Percentiles rank a stretch among this genome's conserved stretches.
phyloP scores from a whole-genome alignment of 106 monocot species.

The Narthecium ossifragum region DNA sequence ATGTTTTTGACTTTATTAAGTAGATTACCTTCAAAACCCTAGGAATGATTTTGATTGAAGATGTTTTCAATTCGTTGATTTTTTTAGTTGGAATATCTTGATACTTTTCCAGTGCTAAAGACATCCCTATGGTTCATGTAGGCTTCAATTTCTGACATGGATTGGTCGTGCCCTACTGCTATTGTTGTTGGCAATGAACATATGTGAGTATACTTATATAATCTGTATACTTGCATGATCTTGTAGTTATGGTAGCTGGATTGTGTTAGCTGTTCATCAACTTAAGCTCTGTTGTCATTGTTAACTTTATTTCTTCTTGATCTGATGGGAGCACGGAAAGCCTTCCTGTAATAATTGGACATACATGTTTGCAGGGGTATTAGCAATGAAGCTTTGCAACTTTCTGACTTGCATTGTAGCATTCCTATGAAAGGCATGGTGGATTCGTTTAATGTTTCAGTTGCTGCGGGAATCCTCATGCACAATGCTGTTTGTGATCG shows the following conservation, averaged over 20 bases:
- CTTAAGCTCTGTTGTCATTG: too few species aligned
- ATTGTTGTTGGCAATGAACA: conserved; percentile 96
- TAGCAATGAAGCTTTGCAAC: conserved; percentile 55
- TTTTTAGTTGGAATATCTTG: too few species aligned
- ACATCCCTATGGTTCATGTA: conserved; percentile 4
- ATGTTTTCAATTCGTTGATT: too few species aligned
- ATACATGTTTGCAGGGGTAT: conserved; percentile 64
- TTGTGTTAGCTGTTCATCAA: too few species aligned
- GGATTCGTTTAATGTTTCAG: conserved; percentile 99
- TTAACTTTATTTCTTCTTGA: too few species aligned
- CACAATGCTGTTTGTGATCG: conserved; percentile 93
- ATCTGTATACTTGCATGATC: too few species aligned
- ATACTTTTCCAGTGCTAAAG: background rate
- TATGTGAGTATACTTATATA: conserved; percentile 31
- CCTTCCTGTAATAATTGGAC: background rate
- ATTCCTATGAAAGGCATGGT: conserved; percentile 99
- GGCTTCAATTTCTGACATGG: conserved; percentile 86
- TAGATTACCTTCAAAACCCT: too few species aligned
- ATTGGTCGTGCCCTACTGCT: conserved; percentile 93
- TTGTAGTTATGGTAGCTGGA: too few species aligned
- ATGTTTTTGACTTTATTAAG: too few species aligned
- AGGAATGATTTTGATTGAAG: too few species aligned
- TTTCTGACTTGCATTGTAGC: conserved; percentile 76
- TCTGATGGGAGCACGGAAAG: too few species aligned
- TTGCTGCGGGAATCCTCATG: conserved; percentile 95